Conservation (phyloP, 169 alveolate genomes). For the Plasmodium coatneyi region DNA sequence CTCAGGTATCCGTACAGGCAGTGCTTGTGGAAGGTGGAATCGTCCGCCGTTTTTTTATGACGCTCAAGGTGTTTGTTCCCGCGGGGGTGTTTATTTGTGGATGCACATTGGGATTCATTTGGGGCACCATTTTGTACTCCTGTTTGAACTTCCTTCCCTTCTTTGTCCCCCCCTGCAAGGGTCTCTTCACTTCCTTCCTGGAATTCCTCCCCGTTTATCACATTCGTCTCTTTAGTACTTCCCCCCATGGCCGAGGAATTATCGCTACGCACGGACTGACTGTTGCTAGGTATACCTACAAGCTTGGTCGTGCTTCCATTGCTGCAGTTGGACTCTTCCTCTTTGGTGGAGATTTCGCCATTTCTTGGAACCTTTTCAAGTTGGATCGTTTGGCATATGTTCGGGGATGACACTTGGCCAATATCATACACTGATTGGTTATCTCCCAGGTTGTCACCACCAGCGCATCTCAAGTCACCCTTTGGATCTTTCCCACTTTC, state of each 20-base stretch:
- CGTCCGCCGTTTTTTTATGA: conserved; percentile 15
- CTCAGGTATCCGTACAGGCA: conserved; percentile 43
- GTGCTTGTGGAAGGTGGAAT: neutral
- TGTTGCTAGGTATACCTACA: neutral
- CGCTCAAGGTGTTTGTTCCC: neutral
- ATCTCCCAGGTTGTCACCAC: neutral
- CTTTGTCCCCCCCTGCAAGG: neutral
- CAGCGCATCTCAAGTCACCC: neutral
- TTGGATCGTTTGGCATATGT: neutral
- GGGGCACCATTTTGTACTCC: neutral
- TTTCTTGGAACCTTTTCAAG: neutral
- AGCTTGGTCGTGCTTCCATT: neutral
- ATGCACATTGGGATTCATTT: neutral
- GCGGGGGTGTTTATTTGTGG: neutral
- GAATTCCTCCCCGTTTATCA: neutral
- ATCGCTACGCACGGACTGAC: neutral
- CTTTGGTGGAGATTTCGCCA: neutral
- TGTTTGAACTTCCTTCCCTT: neutral
- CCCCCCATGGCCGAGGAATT: neutral
- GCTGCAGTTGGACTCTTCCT: neutral
- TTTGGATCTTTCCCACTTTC: neutral
- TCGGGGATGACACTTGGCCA: neutral
- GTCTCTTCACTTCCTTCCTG: neutral
- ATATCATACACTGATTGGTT: neutral
- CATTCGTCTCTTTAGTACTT: neutral